phyloP scores from a whole-genome alignment of 2,329 filamentous ascomycete species.

The Hymenoscyphus infarciens region DNA sequence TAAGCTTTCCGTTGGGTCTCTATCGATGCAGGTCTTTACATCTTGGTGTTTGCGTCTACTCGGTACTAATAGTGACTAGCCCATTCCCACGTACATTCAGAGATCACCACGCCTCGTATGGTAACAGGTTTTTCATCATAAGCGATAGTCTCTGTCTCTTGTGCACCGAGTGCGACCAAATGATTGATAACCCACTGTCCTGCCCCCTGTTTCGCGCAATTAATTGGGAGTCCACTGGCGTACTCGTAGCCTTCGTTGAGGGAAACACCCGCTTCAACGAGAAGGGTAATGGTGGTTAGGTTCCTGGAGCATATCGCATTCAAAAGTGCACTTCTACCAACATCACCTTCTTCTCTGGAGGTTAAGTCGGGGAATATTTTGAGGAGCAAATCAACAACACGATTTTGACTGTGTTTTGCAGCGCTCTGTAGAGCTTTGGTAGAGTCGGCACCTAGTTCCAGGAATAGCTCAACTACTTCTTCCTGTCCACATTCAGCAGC shows the following conservation, averaged over 20 bases:
- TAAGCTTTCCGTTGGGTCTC: too few species aligned
- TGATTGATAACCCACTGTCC: not conserved
- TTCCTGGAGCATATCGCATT: not conserved
- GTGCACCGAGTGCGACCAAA: not conserved
- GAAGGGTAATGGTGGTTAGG: not conserved
- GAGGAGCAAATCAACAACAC: not conserved
- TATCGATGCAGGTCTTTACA: too few species aligned
- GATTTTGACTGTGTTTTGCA: not conserved
- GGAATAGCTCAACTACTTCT: slow-evolving; percentile 2
- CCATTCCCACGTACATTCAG: not conserved
- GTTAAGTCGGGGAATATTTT: not conserved
- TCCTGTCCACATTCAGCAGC: not conserved
- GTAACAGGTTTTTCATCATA: not conserved
- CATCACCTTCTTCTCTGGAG: not conserved
- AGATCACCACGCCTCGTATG: not conserved
- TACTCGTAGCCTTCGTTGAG: not conserved
- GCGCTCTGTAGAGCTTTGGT: not conserved
- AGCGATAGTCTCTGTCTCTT: not conserved
- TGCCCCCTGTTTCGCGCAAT: not conserved
- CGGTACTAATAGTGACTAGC: too few species aligned
- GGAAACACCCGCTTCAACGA: not conserved
- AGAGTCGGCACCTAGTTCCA: not conserved
- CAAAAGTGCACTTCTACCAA: not conserved
- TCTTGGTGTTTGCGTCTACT: too few species aligned
- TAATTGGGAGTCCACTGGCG: not conserved